These are phyloP conservation scores for Ganoderma boninense DNA, from an alignment of 1,284 basidiomycete genomes.

Conservation along the genomic window DNA sequence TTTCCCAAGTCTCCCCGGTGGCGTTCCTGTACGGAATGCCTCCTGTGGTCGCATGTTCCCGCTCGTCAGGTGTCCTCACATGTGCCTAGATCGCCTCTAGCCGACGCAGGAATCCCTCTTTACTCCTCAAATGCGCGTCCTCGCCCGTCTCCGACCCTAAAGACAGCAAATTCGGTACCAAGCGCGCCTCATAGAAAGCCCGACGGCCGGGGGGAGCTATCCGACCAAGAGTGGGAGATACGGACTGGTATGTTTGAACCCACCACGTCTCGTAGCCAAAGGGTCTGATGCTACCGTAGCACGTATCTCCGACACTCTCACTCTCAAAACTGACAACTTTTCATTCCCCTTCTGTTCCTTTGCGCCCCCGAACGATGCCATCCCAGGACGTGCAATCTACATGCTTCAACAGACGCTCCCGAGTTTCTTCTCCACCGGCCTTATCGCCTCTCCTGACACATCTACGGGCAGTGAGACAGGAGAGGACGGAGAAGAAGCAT, in stretches of 20 bases:
- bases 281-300: slow-evolving; percentile 29
- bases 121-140: neutral
- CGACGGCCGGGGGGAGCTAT: slow-evolving; percentile 34
- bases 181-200: neutral
- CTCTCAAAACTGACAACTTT: neutral
- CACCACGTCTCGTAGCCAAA: slow-evolving; percentile 9
- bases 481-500: slow-evolving; percentile 28
- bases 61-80: neutral
- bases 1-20: neutral
- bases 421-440: slow-evolving; percentile 73
- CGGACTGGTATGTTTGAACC: slow-evolving; percentile 58
- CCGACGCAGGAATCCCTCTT: neutral
- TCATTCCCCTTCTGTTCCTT: neutral
- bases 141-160: neutral
- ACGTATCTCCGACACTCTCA: neutral
- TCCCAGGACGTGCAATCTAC: slow-evolving; percentile 72
- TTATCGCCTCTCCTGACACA: slow-evolving; percentile 64
- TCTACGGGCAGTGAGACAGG: slow-evolving; percentile 20
- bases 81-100: neutral
- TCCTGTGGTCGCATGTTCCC: no score
- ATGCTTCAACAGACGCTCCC: slow-evolving; percentile 74
- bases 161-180: neutral
- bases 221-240: slow-evolving; percentile 70
- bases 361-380: neutral
- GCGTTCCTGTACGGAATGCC: neutral